Percentiles rank a stretch among this genome's conserved stretches.
Conservation (phyloP, 805 yeast species). For the Schizosaccharomyces lindneri region DNA sequence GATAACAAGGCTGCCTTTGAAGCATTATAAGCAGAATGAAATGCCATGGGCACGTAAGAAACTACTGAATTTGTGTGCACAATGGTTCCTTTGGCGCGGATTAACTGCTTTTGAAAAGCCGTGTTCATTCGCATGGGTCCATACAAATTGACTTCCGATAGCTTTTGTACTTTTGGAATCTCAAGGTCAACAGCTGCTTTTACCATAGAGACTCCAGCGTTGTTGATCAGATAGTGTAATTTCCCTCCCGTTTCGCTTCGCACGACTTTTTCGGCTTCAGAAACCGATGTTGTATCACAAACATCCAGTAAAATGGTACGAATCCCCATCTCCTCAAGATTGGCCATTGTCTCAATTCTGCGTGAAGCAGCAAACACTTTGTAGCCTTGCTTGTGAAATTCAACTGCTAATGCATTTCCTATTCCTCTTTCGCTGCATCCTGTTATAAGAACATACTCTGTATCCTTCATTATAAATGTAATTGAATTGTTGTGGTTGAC, state of each 20-base stretch:
- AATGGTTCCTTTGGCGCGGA: conserved; percentile 3
- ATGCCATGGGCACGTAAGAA: background rate
- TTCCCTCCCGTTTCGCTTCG: background rate
- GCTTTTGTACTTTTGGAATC: background rate
- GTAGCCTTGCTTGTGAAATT: background rate
- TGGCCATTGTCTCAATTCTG: background rate
- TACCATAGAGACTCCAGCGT: background rate
- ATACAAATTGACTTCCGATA: conserved; percentile 1
- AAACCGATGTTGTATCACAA: background rate
- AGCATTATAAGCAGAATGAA: conserved; percentile 2
- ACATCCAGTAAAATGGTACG: background rate
- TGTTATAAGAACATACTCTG: background rate
- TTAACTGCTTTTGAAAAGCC: background rate
- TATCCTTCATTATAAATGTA: background rate
- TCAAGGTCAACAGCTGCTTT: conserved; percentile 1
- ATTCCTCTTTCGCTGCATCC: conserved; percentile 1
- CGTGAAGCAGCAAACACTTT: background rate
- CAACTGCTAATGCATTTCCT: background rate
- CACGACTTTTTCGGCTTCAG: background rate
- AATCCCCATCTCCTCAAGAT: background rate
- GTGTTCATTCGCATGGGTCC: background rate
- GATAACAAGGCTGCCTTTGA: conserved; percentile 4
- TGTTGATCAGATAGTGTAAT: conserved; percentile 3
- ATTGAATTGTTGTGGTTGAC: background rate
- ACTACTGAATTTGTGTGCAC: background rate